phyloP scores from a whole-genome alignment of 2,329 filamentous ascomycete genomes.

The Raffaelea albimanens region DNA sequence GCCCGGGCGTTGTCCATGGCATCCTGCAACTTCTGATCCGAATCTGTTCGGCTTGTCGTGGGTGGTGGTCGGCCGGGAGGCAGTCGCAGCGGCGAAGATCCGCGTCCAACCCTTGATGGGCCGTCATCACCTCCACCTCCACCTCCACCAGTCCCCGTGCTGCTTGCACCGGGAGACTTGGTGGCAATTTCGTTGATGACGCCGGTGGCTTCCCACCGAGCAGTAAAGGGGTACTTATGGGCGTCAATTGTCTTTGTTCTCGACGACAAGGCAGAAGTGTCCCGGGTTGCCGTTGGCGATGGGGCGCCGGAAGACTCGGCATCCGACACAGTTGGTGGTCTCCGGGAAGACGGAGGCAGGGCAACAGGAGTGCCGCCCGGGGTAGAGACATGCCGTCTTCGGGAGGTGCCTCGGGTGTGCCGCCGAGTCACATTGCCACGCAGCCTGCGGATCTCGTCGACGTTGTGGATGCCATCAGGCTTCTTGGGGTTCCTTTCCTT shows the following conservation, averaged over 20 bases:
- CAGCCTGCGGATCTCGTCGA: slow-evolving; percentile 77
- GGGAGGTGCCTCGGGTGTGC: slow-evolving; percentile 60
- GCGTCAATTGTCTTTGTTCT: slow-evolving; percentile 16
- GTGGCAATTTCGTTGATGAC: slow-evolving; percentile 65
- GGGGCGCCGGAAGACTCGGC: slow-evolving; percentile 21
- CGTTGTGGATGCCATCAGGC: slow-evolving; percentile 78
- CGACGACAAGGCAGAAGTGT: neutral
- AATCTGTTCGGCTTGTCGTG: slow-evolving; percentile 55
- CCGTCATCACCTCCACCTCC: neutral
- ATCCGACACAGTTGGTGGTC: slow-evolving; percentile 21
- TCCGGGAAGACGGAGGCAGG: slow-evolving; percentile 16
- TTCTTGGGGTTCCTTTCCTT: slow-evolving; percentile 87
- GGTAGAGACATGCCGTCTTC: slow-evolving; percentile 53
- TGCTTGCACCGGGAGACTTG: slow-evolving; percentile 33
- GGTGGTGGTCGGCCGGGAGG: slow-evolving; percentile 33
- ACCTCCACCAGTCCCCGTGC: slow-evolving; percentile 19
- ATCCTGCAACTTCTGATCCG: slow-evolving; percentile 54
- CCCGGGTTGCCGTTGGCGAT: slow-evolving; percentile 29
- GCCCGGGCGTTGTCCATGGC: slow-evolving; percentile 72
- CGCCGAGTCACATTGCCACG: slow-evolving; percentile 79
- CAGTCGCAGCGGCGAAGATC: neutral
- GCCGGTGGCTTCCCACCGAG: slow-evolving; percentile 67
- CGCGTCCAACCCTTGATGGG: neutral
- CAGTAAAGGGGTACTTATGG: slow-evolving; percentile 42
- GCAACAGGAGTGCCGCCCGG: slow-evolving; percentile 41